phyloP scores from a whole-genome alignment of 139 green algal species.

The Picochlorum sp. region DNA sequence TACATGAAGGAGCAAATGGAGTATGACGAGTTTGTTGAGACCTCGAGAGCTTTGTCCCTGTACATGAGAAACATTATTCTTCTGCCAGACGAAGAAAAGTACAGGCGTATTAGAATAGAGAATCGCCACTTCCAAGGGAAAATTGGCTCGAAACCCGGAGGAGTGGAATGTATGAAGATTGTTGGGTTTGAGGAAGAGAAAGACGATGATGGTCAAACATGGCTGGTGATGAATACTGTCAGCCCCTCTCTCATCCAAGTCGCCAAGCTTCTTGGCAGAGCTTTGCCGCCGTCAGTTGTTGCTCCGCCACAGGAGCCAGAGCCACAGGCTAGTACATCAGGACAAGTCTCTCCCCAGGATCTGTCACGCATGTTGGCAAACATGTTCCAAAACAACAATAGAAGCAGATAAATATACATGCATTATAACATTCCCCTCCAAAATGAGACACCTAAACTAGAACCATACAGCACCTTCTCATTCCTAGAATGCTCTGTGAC shows the following conservation, averaged over 20 bases:
- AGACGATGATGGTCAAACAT: neutral
- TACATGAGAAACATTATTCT: conserved; percentile 30
- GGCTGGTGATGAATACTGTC: neutral
- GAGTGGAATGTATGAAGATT: conserved; percentile 24
- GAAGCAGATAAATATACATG: neutral
- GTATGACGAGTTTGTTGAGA: conserved; percentile 23
- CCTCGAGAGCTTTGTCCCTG: conserved; percentile 14
- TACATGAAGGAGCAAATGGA: conserved; percentile 1
- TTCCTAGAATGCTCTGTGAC: neutral
- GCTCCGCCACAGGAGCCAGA: neutral
- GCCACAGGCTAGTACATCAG: neutral
- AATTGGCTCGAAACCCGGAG: conserved; percentile 17
- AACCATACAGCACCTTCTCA: neutral
- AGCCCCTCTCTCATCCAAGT: neutral
- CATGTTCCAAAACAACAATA: neutral
- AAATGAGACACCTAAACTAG: neutral
- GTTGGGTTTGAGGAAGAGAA: conserved; percentile 27
- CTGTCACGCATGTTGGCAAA: neutral
- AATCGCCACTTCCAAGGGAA: conserved; percentile 13
- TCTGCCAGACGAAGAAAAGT: conserved; percentile 23
- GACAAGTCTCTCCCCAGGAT: neutral
- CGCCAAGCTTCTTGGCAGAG: neutral
- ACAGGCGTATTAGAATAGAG: conserved; percentile 19
- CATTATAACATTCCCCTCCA: neutral
- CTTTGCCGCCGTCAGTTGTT: neutral